Evolutionary conservation across 2,329 filamentous ascomycete species (phyloP), one percentile per base, ranked within the genome.

Genomic region (Huntiella moniliformis): DNA sequence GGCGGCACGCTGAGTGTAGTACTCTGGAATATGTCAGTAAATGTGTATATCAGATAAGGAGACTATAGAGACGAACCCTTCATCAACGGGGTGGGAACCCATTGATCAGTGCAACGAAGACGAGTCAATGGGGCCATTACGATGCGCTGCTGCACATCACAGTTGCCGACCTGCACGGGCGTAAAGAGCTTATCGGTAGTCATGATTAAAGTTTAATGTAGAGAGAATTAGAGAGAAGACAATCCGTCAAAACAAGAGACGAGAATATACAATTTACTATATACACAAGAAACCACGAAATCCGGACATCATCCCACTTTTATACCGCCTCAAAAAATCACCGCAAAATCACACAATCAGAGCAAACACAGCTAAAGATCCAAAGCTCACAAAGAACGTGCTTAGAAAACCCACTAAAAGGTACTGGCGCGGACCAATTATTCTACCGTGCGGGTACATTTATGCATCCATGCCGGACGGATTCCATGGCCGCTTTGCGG

Each of bases 61-160:
- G 3, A 22, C 13, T 35, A 17, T 3, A n/a, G 5, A n/a, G 3
- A 44, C 47, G 16, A n/a, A 47, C 48, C 48, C 28, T 77, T 72
- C 18, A 58, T 55, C 1, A 57, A 17, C 0, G 53, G 36, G 0
- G 50, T 53, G 0, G 58, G 55, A 0, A 57, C 47, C 2, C 52
- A 55, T n/a, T 60, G 51, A 46, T 70, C 59, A 45, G 63, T 61
- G 43, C 61, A 61, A 44, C 70, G 68, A 55, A 63, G 65, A 13
- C 71, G 66, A n/a, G 72, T 75, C 46, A 79, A 58, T 2, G 74
- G 73, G 1, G 73, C 67, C 61, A 78, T 67, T 36, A 64, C 66
- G 34, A 78, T 53, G 3, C 67, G 60, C 52, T 68, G 63, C 47
- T 63, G 54, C 36, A 68, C 55, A 35, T 57, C 49, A 12, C 57